Conservation (phyloP, 1,284 basidiomycete species). For the Trichosporon sp. region DNA sequence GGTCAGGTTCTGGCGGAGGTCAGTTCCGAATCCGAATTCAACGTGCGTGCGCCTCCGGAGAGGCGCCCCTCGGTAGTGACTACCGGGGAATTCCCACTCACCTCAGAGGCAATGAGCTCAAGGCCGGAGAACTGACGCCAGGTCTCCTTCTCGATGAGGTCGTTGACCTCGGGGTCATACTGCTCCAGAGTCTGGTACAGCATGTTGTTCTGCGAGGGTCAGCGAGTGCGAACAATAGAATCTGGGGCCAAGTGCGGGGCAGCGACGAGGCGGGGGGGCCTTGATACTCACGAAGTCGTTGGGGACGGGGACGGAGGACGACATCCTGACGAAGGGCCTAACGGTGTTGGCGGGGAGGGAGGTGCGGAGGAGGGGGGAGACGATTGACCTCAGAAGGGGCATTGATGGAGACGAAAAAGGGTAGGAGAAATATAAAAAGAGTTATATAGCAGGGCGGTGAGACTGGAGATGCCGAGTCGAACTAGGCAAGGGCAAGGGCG, state of each 20-base stretch:
- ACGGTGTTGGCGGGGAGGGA: conserved; percentile 21
- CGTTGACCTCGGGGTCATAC: conserved; percentile 89
- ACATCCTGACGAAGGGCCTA: conserved; percentile 43
- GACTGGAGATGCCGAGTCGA: not conserved
- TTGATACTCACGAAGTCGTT: conserved; percentile 52
- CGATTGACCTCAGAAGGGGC: conserved; percentile 22
- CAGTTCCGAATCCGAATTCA: not conserved
- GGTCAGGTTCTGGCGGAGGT: conserved; percentile 71
- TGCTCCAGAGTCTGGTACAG: conserved; percentile 83
- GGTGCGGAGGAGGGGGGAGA: conserved; percentile 24
- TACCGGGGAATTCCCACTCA: conserved; percentile 21
- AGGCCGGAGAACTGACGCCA: conserved; percentile 97
- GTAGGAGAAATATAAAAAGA: conserved; percentile 14
- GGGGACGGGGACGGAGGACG: conserved; percentile 51
- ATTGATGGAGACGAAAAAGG: conserved; percentile 22
- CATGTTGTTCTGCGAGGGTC: conserved; percentile 68
- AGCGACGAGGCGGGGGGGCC: not conserved
- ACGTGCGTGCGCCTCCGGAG: not conserved
- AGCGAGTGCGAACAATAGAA: not conserved
- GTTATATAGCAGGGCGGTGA: conserved; percentile 17
- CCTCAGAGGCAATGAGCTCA: conserved; percentile 56
- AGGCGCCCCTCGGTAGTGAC: not conserved
- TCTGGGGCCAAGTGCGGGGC: not conserved
- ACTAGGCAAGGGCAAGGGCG: not conserved
- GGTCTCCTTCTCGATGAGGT: conserved; percentile 98